Evolutionary conservation across 177 flowering plant genomes (phyloP), one percentile per base, ranked within the genome.

Genomic region (Telopea speciosissima): DNA sequence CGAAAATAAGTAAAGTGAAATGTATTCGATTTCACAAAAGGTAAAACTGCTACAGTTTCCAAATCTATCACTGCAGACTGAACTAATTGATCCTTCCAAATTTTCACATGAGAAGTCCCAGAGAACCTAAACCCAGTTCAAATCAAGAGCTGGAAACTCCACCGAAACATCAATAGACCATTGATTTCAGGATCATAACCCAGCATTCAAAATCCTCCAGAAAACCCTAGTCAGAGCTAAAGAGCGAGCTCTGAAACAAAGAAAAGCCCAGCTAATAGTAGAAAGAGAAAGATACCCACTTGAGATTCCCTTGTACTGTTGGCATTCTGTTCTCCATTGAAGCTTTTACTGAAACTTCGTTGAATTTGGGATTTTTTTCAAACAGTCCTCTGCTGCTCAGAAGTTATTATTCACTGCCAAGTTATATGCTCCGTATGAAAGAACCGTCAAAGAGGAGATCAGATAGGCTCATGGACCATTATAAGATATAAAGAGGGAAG

Each of bases 261-360:
- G n/a, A n/a, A n/a, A n/a, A n/a, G n/a, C n/a, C n/a, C n/a, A n/a
- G n/a, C n/a, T n/a, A n/a, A n/a, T n/a, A n/a, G n/a, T n/a, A n/a
- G n/a, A n/a, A n/a, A n/a, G n/a, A n/a, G n/a, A n/a, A n/a, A n/a
- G n/a, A n/a, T n/a, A n/a, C n/a, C n/a, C n/a, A n/a, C n/a, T n/a
- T n/a, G n/a, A n/a, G n/a, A n/a, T n/a, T n/a, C n/a, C 77, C 85
- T 68, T 76, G 85, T 72, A 80, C 87, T 85, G 88, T 84, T 81
- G 66, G 84, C 71, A 74, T 78, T 60, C 84, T 80, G 83, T 67
- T 68, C 80, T 78, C 79, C 82, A 74, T 79, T 84, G 76, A 79
- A 81, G 76, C 83, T 73, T 80, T 84, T 79, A 28, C 76, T 63
- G 71, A 70, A 60, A 71, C 68, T 78, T 78, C 65, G 74, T 72